These are phyloP conservation scores for Pyrus pyrifolia DNA, from an alignment of 306 rosid species.

Conservation along the genomic window DNA sequence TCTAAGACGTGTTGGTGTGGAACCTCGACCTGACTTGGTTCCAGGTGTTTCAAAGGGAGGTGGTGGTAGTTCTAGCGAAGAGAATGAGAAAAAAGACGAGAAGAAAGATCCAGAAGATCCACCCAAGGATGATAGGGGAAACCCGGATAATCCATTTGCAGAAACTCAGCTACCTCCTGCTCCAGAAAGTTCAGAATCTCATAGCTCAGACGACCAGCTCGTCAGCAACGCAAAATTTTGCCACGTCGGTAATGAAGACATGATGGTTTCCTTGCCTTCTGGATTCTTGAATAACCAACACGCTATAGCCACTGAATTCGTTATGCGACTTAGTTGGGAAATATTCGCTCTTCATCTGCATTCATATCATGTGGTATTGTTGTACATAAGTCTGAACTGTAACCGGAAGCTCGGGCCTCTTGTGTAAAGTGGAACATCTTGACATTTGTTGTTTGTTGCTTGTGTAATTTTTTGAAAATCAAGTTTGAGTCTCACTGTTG, in stretches of 20 bases:
- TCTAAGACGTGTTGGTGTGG: conserved; percentile 94
- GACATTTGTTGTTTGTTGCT: conserved; percentile 4
- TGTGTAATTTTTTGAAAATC: not conserved
- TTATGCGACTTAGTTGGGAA: conserved; percentile 26
- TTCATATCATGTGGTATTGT: conserved; percentile 26
- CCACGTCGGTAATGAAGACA: conserved; percentile 20
- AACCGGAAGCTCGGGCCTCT: conserved; percentile 39
- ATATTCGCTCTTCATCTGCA: conserved; percentile 27
- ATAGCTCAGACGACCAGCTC: conserved; percentile 42
- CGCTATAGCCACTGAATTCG: conserved; percentile 21
- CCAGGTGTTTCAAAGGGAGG: conserved; percentile 49
- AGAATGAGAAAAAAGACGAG: conserved; percentile 32
- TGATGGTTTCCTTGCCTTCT: conserved; percentile 15
- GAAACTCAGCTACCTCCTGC: conserved; percentile 43
- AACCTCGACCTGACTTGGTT: conserved; percentile 70
- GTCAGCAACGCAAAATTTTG: conserved; percentile 31
- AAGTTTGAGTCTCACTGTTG: not conserved
- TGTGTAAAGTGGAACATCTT: conserved; percentile 27
- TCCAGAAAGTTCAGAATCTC: conserved; percentile 62
- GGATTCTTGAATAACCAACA: conserved; percentile 15
- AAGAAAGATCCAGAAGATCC: conserved; percentile 54
- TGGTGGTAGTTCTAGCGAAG: conserved; percentile 58
- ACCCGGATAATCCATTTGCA: conserved; percentile 37
- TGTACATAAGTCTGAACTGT: conserved; percentile 39
- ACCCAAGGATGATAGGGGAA: conserved; percentile 34